These are phyloP conservation scores for Rhizopus arrhizus DNA, from an alignment of 371 early-diverging fungal species.

Conservation along the genomic window DNA sequence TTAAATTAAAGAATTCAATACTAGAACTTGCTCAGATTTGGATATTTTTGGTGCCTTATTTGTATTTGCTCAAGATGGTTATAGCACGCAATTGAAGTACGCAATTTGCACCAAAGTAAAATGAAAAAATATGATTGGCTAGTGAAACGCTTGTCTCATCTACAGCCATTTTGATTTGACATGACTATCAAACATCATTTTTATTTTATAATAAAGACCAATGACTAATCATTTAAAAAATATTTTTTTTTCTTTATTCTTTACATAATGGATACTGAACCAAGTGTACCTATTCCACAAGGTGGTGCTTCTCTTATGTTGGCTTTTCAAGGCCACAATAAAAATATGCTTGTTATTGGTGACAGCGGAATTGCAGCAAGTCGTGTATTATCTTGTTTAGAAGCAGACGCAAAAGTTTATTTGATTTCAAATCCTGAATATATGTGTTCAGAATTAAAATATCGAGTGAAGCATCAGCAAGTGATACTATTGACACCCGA, in stretches of 20 bases:
- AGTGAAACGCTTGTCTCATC: conserved; percentile 23
- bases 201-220: neutral
- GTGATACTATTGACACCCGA: conserved; percentile 26
- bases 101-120: conserved; percentile 25
- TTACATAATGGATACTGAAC: conserved; percentile 13
- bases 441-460: conserved; percentile 58
- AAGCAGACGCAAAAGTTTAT: conserved; percentile 71
- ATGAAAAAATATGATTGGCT: conserved; percentile 14
- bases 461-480: conserved; percentile 54
- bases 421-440: conserved; percentile 37
- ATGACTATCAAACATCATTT: neutral
- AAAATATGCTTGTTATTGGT: conserved; percentile 68
- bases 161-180: conserved; percentile 26
- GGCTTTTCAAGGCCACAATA: conserved; percentile 61
- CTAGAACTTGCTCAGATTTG: conserved; percentile 33
- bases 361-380: conserved; percentile 65
- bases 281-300: conserved; percentile 40
- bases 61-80: conserved; percentile 23
- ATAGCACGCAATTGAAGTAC: conserved; percentile 30
- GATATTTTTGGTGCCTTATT: conserved; percentile 35
- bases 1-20: conserved; percentile 29
- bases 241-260: conserved; percentile 5
- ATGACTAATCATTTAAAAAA: neutral
- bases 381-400: conserved; percentile 67
- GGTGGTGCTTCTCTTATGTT: conserved; percentile 73